Evolutionary conservation across 306 rosid genomes (phyloP).

Genomic region (Pueraria montana): DNA sequence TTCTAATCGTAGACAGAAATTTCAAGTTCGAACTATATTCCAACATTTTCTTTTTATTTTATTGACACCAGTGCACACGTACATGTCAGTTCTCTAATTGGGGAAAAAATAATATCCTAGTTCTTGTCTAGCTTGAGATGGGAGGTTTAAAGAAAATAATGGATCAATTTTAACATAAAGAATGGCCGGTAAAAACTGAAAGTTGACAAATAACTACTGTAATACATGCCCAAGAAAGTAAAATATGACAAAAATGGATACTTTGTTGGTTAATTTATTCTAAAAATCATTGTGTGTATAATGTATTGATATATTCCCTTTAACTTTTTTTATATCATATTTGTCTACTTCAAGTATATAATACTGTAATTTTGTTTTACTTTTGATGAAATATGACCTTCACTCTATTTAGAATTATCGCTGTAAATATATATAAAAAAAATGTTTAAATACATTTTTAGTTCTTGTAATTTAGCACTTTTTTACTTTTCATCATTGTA

Average conservation of each 20-base stretch:
- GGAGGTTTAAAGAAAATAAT: constrained; percentile 14
- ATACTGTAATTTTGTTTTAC: not conserved
- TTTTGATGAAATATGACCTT: not conserved
- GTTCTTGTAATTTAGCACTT: too few species aligned
- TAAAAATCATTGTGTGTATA: too few species aligned
- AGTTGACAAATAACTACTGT: too few species aligned
- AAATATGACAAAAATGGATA: too few species aligned
- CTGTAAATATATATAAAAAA: not conserved
- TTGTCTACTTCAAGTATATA: not conserved
- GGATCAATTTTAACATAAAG: not conserved
- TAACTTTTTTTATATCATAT: not conserved
- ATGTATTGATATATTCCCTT: too few species aligned
- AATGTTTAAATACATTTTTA: too few species aligned
- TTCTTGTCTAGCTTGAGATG: not conserved
- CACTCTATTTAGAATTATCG: not conserved
- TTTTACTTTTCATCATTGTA: too few species aligned
- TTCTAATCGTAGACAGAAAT: not conserved
- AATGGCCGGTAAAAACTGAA: constrained; percentile 1
- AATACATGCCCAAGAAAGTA: too few species aligned
- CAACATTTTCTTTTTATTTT: not conserved
- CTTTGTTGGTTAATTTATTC: too few species aligned
- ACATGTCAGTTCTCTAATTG: not conserved
- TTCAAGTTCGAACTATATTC: not conserved
- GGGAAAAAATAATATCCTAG: not conserved
- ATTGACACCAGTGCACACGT: not conserved